A percentile compares a stretch with the other conserved stretches of the same genome.
phyloP scores from a whole-genome alignment of 2,329 filamentous ascomycete genomes.

The Cladobotryum protrusum region DNA sequence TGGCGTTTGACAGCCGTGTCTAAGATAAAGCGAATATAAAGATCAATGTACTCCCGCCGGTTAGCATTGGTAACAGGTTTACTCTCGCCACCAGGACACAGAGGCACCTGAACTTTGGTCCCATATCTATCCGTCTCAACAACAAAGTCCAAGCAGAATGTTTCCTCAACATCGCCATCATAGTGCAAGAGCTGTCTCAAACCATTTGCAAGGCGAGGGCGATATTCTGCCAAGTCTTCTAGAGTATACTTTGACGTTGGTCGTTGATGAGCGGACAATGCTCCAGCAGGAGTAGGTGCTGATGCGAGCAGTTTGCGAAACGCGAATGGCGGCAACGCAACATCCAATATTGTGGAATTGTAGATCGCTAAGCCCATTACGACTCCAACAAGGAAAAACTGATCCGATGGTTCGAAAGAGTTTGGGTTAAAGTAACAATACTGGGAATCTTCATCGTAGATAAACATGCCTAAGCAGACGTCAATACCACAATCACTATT shows the following conservation, averaged over 20 bases:
- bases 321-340: slow-evolving; percentile 80
- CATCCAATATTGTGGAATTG: slow-evolving; percentile 87
- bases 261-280: slow-evolving; percentile 47
- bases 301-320: slow-evolving; percentile 82
- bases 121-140: slow-evolving; percentile 74
- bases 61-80: slow-evolving; percentile 78
- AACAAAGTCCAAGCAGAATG: slow-evolving; percentile 77
- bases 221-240: slow-evolving; percentile 76
- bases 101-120: slow-evolving; percentile 56
- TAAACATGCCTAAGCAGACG: slow-evolving; percentile 65
- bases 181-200: slow-evolving; percentile 72
- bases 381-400: slow-evolving; percentile 85
- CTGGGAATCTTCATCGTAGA: slow-evolving; percentile 83
- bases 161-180: slow-evolving; percentile 74
- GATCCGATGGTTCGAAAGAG: slow-evolving; percentile 84
- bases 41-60: slow-evolving; percentile 76
- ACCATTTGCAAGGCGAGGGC: slow-evolving; percentile 68
- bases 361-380: slow-evolving; percentile 87
- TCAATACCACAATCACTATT: background rate
- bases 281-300: slow-evolving; percentile 55
- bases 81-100: slow-evolving; percentile 67
- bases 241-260: slow-evolving; percentile 66
- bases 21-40: slow-evolving; percentile 74
- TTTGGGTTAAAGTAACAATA: slow-evolving; percentile 92
- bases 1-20: slow-evolving; percentile 73